Conservation (phyloP, 768 basidiomycete genomes). For the Leccinellum luteum region DNA sequence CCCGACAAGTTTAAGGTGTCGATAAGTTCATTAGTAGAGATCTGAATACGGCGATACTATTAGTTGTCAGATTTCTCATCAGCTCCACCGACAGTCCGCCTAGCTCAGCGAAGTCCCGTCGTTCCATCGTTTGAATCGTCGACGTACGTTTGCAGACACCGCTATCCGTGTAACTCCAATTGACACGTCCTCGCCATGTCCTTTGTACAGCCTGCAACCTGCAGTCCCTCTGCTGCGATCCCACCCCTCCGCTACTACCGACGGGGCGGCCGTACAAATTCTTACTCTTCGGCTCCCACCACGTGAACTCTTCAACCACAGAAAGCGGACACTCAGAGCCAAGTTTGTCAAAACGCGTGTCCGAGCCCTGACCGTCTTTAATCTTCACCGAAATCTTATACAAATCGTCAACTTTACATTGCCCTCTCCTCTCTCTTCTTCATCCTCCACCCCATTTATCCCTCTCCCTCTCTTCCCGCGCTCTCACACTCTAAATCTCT, state of each 20-base stretch:
- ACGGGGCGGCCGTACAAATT: slow-evolving; percentile 13
- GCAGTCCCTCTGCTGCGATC: slow-evolving; percentile 4
- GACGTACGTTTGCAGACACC: slow-evolving; percentile 27
- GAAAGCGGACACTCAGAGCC: slow-evolving; percentile 30
- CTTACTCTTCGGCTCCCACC: slow-evolving; percentile 34
- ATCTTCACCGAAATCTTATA: slow-evolving; percentile 33
- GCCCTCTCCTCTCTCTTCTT: slow-evolving; percentile 7
- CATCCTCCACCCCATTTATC: slow-evolving; percentile 19
- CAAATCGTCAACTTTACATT: slow-evolving; percentile 29
- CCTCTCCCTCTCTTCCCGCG: slow-evolving; percentile 31
- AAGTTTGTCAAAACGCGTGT: slow-evolving; percentile 38
- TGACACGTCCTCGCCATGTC: slow-evolving; percentile 29
- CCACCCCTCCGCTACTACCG: slow-evolving; percentile 21
- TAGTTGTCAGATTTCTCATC: slow-evolving; percentile 18
- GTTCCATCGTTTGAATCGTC: slow-evolving; percentile 3
- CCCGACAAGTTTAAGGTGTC: not conserved
- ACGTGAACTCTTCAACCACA: slow-evolving; percentile 30
- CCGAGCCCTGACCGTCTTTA: slow-evolving; percentile 33
- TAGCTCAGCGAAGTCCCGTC: slow-evolving; percentile 36
- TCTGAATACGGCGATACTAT: slow-evolving; percentile 35
- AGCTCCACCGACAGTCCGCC: slow-evolving; percentile 32
- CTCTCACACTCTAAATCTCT: slow-evolving; percentile 26
- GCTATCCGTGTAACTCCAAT: slow-evolving; percentile 9
- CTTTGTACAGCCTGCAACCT: slow-evolving; percentile 7
- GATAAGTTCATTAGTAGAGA: slow-evolving; percentile 9